Conservation (phyloP, 208 protist species). For the Porcisia deanei region DNA sequence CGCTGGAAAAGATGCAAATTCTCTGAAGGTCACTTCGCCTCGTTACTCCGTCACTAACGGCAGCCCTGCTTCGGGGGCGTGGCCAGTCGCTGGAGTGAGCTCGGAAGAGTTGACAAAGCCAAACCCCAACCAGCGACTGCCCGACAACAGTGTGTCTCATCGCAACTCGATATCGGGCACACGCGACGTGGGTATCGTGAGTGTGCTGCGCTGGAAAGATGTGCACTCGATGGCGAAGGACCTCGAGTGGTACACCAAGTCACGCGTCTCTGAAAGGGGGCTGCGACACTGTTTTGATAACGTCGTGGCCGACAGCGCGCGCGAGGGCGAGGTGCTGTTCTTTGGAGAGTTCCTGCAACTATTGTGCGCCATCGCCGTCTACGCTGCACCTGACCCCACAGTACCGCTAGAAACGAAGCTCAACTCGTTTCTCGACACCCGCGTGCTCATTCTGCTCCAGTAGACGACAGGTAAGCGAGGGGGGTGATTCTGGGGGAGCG, state of each 20-base stretch:
- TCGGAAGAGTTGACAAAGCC: background rate
- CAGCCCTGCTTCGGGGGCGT: background rate
- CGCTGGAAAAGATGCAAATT: constrained; percentile 7
- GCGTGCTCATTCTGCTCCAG: constrained; percentile 32
- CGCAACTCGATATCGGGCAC: background rate
- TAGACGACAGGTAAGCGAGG: background rate
- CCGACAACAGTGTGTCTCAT: background rate
- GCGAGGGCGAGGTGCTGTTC: constrained; percentile 63
- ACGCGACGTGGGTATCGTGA: constrained; percentile 70
- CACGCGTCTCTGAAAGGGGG: constrained; percentile 12
- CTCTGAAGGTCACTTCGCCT: constrained; percentile 15
- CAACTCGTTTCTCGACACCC: constrained; percentile 39
- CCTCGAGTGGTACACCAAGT: constrained; percentile 41
- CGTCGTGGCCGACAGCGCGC: constrained; percentile 38
- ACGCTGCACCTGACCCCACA: constrained; percentile 43
- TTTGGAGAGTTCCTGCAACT: constrained; percentile 71
- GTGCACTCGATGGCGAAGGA: constrained; percentile 50
- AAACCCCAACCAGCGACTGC: background rate
- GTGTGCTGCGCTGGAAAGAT: constrained; percentile 45
- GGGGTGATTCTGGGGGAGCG: background rate
- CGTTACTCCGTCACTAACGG: constrained; percentile 10
- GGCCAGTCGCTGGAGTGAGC: background rate
- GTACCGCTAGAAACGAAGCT: constrained; percentile 65
- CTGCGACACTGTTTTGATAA: constrained; percentile 46
- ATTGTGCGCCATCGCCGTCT: constrained; percentile 59